Conservation (phyloP, 176 grass and related monocot genomes). For the Melocanna baccifera region DNA sequence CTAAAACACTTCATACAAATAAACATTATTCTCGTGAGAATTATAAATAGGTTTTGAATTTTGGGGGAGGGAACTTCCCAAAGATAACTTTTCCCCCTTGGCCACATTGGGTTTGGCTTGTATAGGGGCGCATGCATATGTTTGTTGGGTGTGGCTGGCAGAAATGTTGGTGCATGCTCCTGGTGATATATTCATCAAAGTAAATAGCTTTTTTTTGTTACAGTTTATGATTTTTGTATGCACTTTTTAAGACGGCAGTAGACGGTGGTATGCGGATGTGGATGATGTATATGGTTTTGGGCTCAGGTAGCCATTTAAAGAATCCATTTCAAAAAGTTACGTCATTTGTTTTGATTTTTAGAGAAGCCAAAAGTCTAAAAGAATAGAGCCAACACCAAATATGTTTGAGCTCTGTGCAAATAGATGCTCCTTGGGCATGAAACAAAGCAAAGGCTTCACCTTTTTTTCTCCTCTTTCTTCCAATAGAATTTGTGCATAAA, state of each 20-base stretch:
- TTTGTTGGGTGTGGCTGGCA: constrained; percentile 12
- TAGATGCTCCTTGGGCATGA: constrained; percentile 46
- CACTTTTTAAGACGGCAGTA: too few species aligned
- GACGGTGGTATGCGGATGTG: too few species aligned
- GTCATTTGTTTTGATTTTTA: too few species aligned
- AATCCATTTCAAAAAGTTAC: too few species aligned
- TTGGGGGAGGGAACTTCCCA: neutral
- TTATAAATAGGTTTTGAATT: neutral
- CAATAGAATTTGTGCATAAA: constrained; percentile 38
- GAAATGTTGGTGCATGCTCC: constrained; percentile 44
- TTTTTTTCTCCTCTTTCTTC: constrained; percentile 40
- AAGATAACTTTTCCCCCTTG: neutral
- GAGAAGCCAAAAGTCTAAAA: too few species aligned
- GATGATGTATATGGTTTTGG: too few species aligned
- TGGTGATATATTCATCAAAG: constrained; percentile 50
- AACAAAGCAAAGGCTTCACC: constrained; percentile 39
- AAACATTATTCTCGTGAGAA: neutral
- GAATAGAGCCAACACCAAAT: constrained; percentile 1
- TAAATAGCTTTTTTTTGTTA: neutral
- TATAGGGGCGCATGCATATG: neutral
- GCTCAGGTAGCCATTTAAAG: too few species aligned
- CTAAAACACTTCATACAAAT: neutral
- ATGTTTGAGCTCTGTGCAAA: constrained; percentile 53
- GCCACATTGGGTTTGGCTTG: constrained; percentile 25
- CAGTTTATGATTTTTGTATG: too few species aligned